phyloP scores from a whole-genome alignment of 495 filamentous ascomycete genomes.

The Podospora anserina region DNA sequence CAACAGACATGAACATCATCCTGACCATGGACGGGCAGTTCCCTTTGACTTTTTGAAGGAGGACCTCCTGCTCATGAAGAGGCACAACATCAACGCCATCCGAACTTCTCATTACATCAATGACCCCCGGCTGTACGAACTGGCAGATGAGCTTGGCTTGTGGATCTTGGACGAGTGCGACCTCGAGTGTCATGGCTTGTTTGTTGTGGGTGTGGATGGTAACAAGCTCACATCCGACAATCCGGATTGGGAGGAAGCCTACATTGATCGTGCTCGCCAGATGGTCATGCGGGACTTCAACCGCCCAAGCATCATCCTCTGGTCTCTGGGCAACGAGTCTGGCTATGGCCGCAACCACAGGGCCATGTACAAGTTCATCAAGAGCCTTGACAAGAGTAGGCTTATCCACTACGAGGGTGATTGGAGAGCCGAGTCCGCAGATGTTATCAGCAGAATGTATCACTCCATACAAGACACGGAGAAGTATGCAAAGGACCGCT shows the following conservation, averaged over 20 bases:
- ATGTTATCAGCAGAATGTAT: conserved; percentile 70
- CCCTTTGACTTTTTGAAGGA: conserved; percentile 51
- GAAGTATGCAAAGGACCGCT: conserved; percentile 37
- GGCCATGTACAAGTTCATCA: conserved; percentile 65
- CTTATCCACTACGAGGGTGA: conserved; percentile 70
- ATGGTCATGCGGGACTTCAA: conserved; percentile 68
- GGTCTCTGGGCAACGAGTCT: conserved; percentile 70
- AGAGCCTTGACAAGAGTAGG: conserved; percentile 53
- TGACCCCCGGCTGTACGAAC: conserved; percentile 57
- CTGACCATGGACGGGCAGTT: conserved; percentile 57
- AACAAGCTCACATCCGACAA: conserved; percentile 59
- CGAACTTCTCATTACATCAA: conserved; percentile 65
- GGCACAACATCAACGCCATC: conserved; percentile 65
- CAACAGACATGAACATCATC: conserved; percentile 69
- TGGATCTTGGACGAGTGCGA: conserved; percentile 73
- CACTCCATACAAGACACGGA: conserved; percentile 49
- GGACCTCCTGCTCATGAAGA: conserved; percentile 65
- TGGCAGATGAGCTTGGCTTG: conserved; percentile 66
- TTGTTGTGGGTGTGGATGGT: conserved; percentile 46
- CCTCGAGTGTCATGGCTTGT: conserved; percentile 70
- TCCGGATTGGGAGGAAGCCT: conserved; percentile 63
- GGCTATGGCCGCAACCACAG: conserved; percentile 66
- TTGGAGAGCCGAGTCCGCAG: conserved; percentile 54
- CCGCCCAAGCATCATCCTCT: conserved; percentile 64
- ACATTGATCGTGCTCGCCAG: conserved; percentile 66